Evolutionary conservation across 2,329 filamentous ascomycete species (phyloP).

Genomic region (Fusarium papillatum): DNA sequence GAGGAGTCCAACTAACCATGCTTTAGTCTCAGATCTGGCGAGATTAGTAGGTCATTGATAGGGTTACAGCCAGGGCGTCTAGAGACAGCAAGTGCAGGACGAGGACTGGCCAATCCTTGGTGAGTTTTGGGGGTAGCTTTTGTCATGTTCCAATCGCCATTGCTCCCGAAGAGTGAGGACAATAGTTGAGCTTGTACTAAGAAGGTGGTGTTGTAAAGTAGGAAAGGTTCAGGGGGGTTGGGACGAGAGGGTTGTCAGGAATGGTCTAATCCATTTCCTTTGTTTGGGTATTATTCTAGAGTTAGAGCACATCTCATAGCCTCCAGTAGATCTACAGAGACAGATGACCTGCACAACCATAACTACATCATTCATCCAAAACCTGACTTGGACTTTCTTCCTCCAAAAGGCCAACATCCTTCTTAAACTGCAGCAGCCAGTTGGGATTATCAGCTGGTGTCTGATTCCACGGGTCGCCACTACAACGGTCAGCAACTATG

Average conservation of each 20-base stretch:
- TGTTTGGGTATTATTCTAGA: background rate
- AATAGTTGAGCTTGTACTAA: background rate
- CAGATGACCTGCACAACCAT: accelerated
- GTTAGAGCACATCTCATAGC: background rate
- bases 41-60: background rate
- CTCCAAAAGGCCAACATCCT: background rate
- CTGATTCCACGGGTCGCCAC: conserved; percentile 50
- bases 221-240: background rate
- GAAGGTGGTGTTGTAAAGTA: background rate
- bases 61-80: background rate
- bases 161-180: background rate
- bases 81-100: no score
- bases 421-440: conserved; percentile 39
- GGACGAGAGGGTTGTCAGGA: background rate
- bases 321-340: background rate
- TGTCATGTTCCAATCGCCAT: background rate
- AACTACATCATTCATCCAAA: background rate
- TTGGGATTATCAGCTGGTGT: conserved; percentile 51
- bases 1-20: background rate
- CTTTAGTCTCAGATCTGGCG: background rate
- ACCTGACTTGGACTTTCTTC: background rate
- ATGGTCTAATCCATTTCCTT: background rate
- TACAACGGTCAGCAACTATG: conserved; percentile 28
- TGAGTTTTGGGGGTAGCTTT: background rate
- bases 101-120: no score